Evolutionary conservation across 495 filamentous ascomycete genomes (phyloP).

Genomic region (Penicillium roqueforti): DNA sequence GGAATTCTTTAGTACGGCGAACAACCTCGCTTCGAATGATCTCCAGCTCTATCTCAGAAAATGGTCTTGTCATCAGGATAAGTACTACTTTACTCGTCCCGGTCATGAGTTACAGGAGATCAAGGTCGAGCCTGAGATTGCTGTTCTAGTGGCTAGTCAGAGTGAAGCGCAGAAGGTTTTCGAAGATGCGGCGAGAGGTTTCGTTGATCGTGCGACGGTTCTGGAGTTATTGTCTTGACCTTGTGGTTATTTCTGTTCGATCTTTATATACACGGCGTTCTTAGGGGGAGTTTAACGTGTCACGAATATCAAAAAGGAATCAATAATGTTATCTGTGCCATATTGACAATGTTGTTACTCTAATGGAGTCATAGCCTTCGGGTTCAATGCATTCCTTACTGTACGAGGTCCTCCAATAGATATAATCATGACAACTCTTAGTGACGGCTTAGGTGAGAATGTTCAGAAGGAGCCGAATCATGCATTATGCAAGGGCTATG

Average conservation of each 20-base stretch:
- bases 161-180: conserved; percentile 15
- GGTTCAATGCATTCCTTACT: too few relatives aligned
- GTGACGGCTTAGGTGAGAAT: too few relatives aligned
- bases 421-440: too few relatives aligned
- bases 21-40: conserved; percentile 29
- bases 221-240: conserved; percentile 22
- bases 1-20: conserved; percentile 10
- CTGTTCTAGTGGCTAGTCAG: conserved; percentile 18
- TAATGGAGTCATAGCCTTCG: too few relatives aligned
- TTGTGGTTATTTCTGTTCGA: not conserved
- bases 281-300: not conserved
- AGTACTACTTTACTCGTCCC: conserved; percentile 42
- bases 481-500: not conserved
- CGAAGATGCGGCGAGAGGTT: conserved; percentile 16
- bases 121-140: conserved; percentile 21
- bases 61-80: conserved; percentile 36
- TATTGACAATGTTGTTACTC: not conserved
- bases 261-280: not conserved
- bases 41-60: conserved; percentile 36
- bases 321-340: not conserved
- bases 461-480: not conserved
- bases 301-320: not conserved
- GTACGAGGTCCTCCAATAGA: too few relatives aligned
- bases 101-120: conserved; percentile 36
- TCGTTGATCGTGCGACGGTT: conserved; percentile 15